Base-by-base conservation (phyloP, 1,284 basidiomycete species). In the Papiliotrema nemorosa region DNA sequence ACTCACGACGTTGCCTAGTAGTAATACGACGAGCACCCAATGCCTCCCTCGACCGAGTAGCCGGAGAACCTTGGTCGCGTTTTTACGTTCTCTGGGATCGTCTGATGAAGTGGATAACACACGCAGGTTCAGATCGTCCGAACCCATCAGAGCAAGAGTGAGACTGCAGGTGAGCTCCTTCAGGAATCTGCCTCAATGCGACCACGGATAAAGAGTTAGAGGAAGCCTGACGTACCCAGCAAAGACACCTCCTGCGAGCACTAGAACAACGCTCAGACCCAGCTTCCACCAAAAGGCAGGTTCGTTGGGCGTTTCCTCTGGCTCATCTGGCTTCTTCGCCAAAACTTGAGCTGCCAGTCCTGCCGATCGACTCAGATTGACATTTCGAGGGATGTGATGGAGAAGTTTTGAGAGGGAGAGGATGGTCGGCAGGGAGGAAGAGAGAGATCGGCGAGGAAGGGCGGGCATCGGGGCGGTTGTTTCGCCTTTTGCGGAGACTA, bases 91-190 rank as follows among this genome's bases (percentile, higher is more conserved):
- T 38, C 68, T 77, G 1, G 75, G 63, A 63, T 91, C 82, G 20
- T 85, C 86, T 0, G 90, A 92, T 1, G 88, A 88, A 0, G 84
- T 80, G 1, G 87, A 79, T 22, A 94, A 78, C 1, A 96, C 92
- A 25, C 89, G 85, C 18, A 97, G 79, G 66, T 96, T 91, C 38
- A 97, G 81, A 62, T 92, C 87, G 64, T 97, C 93, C 18, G 96
- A 82, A 2, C 93, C 92, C 92, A 96, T 96, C 27, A 96, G 78
- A 5, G 89, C 92, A 20, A 97, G 82, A 0, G 91, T 96, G 47
- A 96, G 77, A 22, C 78, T 78, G 41, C 34, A 29, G 3, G 29
- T 43, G 16, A 44, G 24, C 5, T 14, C 44, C 47, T 53, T 40
- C 35, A 13, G 36, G 18, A 38, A 14, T 18, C 16, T 42, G 25